Conservation (phyloP, 202 grass and related monocot species). For the Schoenoplectus triqueter region DNA sequence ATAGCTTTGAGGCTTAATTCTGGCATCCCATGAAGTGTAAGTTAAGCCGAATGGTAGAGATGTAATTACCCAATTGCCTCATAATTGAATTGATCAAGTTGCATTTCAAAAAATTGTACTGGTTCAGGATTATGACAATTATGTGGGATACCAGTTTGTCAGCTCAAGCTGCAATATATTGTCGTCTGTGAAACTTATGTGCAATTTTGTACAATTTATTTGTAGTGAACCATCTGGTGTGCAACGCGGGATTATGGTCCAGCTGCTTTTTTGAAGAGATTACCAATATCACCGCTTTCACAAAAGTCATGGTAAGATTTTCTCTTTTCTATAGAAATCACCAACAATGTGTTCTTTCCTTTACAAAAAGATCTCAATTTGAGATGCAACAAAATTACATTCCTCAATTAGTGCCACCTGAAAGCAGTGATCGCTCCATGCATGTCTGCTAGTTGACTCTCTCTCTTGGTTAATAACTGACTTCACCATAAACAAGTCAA, state of each 20-base stretch:
- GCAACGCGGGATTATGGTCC: slow-evolving; percentile 69
- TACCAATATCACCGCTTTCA: slow-evolving; percentile 59
- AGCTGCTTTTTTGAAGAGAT: slow-evolving; percentile 73
- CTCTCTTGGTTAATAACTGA: not conserved
- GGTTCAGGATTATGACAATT: not conserved
- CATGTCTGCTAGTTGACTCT: no score
- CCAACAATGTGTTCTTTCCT: not conserved
- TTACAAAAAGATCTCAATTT: not conserved
- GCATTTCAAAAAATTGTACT: not conserved
- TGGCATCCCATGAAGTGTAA: not conserved
- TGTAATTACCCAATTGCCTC: not conserved
- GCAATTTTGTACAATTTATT: not conserved
- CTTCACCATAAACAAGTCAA: not conserved
- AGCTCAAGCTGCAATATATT: not conserved
- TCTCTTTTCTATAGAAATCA: not conserved
- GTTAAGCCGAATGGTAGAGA: no score
- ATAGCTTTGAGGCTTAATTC: not conserved
- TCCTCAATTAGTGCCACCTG: not conserved
- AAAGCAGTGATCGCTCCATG: not conserved
- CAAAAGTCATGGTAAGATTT: slow-evolving; percentile 56
- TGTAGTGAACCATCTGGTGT: slow-evolving; percentile 85
- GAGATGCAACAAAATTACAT: not conserved
- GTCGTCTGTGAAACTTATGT: not conserved
- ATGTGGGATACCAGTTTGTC: slow-evolving; percentile 5
- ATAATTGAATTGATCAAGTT: not conserved